These are phyloP conservation scores for Coemansia sp. DNA, from an alignment of 192 early-diverging fungal species.

Conservation along the genomic window DNA sequence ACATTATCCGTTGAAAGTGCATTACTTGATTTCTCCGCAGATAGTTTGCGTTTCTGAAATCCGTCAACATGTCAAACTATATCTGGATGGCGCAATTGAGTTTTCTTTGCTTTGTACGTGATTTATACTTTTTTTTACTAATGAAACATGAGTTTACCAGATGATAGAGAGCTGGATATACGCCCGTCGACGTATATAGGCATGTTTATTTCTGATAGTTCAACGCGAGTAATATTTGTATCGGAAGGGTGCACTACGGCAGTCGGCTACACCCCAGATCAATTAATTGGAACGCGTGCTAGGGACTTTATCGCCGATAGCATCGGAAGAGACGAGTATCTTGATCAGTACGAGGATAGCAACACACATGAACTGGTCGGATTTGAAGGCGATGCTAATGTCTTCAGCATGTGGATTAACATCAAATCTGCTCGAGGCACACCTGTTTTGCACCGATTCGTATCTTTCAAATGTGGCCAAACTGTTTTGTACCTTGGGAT, in stretches of 20 bases:
- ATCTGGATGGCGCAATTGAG: too few relatives aligned
- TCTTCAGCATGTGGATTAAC: slow-evolving; percentile 42
- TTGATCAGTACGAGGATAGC: slow-evolving; percentile 23
- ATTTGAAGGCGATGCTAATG: slow-evolving; percentile 25
- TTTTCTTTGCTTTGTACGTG: too few relatives aligned
- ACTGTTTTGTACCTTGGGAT: slow-evolving; percentile 27
- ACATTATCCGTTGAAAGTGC: too few relatives aligned
- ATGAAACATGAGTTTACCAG: too few relatives aligned
- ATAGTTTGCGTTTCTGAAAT: too few relatives aligned
- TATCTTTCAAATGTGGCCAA: slow-evolving; percentile 39
- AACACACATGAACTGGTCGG: slow-evolving; percentile 9
- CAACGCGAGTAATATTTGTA: slow-evolving; percentile 31
- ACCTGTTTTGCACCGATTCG: slow-evolving; percentile 28
- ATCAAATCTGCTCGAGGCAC: slow-evolving; percentile 19
- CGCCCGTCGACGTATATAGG: slow-evolving; percentile 23
- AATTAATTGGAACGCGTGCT: slow-evolving; percentile 18
- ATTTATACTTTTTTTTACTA: too few relatives aligned
- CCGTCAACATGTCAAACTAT: too few relatives aligned
- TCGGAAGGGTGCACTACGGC: slow-evolving; percentile 26
- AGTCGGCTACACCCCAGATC: slow-evolving; percentile 31
- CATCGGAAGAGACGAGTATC: slow-evolving; percentile 19
- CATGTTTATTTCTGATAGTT: slow-evolving; percentile 28
- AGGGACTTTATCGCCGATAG: slow-evolving; percentile 37
- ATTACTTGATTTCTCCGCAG: too few relatives aligned
- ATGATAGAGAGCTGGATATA: background rate